Evolutionary conservation across 2,329 filamentous ascomycete genomes (phyloP).

Genomic region (Arthroderma sp.): DNA sequence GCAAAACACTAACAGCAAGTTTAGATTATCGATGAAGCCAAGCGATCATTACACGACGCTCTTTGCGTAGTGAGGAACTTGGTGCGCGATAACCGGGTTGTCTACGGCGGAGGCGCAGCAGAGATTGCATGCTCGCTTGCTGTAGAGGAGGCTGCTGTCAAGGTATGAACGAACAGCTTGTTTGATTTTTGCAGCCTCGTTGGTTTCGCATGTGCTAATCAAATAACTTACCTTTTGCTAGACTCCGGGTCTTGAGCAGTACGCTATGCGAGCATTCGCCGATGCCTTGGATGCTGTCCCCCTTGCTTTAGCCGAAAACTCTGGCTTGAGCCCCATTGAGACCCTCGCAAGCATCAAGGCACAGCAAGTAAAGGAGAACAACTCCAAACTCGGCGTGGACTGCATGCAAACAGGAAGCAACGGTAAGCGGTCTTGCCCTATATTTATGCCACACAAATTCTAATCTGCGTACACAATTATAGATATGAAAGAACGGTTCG

Average conservation of each 20-base stretch:
- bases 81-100: conserved; percentile 88
- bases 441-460: not conserved
- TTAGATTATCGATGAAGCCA: conserved; percentile 96
- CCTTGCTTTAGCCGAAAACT: conserved; percentile 96
- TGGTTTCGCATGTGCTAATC: too few relatives aligned
- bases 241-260: conserved; percentile 95
- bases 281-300: conserved; percentile 88
- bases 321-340: conserved; percentile 87
- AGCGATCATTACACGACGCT: conserved; percentile 91
- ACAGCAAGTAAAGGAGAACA: conserved; percentile 80
- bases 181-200: not conserved
- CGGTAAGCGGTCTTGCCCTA: conserved; percentile 35
- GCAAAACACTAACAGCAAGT: conserved; percentile 1
- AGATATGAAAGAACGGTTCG: conserved; percentile 96
- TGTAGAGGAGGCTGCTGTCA: conserved; percentile 85
- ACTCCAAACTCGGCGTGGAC: conserved; percentile 74
- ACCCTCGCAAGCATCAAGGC: conserved; percentile 92
- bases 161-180: conserved; percentile 32
- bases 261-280: conserved; percentile 95
- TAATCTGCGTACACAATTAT: conserved; percentile 7
- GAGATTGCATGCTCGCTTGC: conserved; percentile 95
- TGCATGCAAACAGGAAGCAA: conserved; percentile 95
- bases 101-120: conserved; percentile 91
- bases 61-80: conserved; percentile 96
- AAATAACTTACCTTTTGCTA: conserved; percentile 17